Conservation (phyloP, 1,284 basidiomycete species). For the Trametes versicolor region DNA sequence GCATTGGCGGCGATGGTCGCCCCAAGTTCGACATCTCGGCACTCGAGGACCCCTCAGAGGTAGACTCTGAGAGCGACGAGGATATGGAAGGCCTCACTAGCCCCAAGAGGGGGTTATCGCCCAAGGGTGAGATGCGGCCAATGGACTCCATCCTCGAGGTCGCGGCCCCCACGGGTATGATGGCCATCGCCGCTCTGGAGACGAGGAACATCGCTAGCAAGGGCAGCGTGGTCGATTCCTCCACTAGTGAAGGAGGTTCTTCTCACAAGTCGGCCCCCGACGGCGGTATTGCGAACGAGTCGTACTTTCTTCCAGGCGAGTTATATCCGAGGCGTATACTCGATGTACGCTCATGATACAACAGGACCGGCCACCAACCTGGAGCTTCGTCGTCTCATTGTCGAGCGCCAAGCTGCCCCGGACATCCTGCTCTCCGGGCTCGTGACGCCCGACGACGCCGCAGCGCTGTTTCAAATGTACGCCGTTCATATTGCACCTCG, state of each 20-base stretch:
- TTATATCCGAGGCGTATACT: neutral
- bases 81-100: slow-evolving; percentile 30
- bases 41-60: slow-evolving; percentile 44
- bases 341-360: neutral
- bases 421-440: slow-evolving; percentile 56
- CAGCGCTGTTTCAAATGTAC: slow-evolving; percentile 55
- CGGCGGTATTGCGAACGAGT: slow-evolving; percentile 42
- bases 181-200: slow-evolving; percentile 44
- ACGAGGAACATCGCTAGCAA: slow-evolving; percentile 32
- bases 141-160: slow-evolving; percentile 36
- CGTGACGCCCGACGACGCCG: slow-evolving; percentile 53
- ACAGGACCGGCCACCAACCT: slow-evolving; percentile 47
- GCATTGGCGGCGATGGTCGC: slow-evolving; percentile 32
- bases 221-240: slow-evolving; percentile 20
- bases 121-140: slow-evolving; percentile 17
- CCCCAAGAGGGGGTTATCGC: slow-evolving; percentile 17
- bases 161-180: slow-evolving; percentile 43
- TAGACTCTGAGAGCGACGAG: slow-evolving; percentile 39
- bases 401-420: slow-evolving; percentile 54
- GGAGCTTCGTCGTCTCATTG: slow-evolving; percentile 51
- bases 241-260: slow-evolving; percentile 24
- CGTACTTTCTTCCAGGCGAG: slow-evolving; percentile 45
- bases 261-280: slow-evolving; percentile 25
- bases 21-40: slow-evolving; percentile 43
- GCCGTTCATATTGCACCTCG: slow-evolving; percentile 37